phyloP scores from a whole-genome alignment of 176 grass and related monocot genomes.

The Raddia distichophylla region DNA sequence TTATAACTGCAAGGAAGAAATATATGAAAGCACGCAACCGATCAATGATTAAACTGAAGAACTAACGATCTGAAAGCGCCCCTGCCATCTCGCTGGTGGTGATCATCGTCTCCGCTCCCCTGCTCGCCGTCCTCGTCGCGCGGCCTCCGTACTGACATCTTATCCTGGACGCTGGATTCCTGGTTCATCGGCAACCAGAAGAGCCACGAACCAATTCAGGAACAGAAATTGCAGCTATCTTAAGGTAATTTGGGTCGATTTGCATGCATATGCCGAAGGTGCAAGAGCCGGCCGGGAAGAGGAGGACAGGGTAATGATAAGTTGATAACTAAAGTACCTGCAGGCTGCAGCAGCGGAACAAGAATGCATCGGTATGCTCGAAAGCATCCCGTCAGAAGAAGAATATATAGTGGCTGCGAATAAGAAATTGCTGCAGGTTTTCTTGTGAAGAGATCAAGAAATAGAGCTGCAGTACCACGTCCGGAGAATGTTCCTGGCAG shows the following conservation, averaged over 20 bases:
- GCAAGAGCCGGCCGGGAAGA: not conserved
- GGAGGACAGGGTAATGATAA: not conserved
- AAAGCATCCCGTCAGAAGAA: not conserved
- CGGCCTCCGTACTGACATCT: slow-evolving; percentile 32
- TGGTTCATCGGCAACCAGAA: not conserved
- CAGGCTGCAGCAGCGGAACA: not conserved
- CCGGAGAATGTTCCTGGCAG: slow-evolving; percentile 1
- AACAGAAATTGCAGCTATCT: not conserved
- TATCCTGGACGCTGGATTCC: not conserved
- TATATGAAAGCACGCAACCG: not conserved
- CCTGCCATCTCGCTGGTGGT: slow-evolving; percentile 21
- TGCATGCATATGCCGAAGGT: not conserved
- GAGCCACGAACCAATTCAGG: not conserved
- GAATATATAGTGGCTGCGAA: not conserved
- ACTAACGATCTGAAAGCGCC: slow-evolving; percentile 37
- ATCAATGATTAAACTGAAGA: not conserved
- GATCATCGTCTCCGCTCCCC: slow-evolving; percentile 6
- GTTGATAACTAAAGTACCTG: not conserved
- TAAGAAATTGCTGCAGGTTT: slow-evolving; percentile 18
- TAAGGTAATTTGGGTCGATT: not conserved
- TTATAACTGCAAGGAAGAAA: not conserved
- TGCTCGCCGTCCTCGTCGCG: not conserved
- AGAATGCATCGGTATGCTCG: not conserved
- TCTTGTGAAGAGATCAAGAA: not conserved
- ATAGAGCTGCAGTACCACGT: not conserved